These are phyloP conservation scores for Hygrophorus russula DNA, from an alignment of 768 basidiomycete genomes.

Conservation along the genomic window DNA sequence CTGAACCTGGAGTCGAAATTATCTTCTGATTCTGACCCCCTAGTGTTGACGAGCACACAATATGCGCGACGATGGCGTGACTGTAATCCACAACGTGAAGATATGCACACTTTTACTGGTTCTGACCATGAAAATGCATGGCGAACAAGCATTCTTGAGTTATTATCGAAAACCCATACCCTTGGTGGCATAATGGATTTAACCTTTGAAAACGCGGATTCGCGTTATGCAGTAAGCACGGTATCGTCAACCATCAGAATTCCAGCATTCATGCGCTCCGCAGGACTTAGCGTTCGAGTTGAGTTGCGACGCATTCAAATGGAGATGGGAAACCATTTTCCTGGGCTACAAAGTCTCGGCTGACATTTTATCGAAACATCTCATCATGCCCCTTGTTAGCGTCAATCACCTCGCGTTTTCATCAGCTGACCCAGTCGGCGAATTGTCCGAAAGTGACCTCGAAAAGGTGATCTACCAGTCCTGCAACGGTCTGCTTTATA, in stretches of 20 bases:
- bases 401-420: constrained; percentile 57
- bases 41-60: constrained; percentile 45
- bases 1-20: constrained; percentile 3
- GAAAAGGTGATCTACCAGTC: constrained; percentile 41
- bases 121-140: constrained; percentile 43
- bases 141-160: constrained; percentile 41
- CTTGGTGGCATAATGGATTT: constrained; percentile 47
- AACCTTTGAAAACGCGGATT: constrained; percentile 48
- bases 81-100: constrained; percentile 38
- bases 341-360: constrained; percentile 55
- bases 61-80: constrained; percentile 62
- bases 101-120: constrained; percentile 16
- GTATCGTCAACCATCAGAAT: constrained; percentile 4
- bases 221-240: constrained; percentile 45
- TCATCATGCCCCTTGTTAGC: constrained; percentile 68
- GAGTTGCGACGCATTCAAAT: constrained; percentile 51
- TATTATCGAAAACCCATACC: constrained; percentile 49
- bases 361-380: constrained; percentile 66
- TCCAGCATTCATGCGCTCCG: constrained; percentile 5
- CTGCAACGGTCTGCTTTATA: background rate
- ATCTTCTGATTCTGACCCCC: constrained; percentile 5
- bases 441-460: constrained; percentile 44
- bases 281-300: constrained; percentile 62
- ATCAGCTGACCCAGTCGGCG: constrained; percentile 44
- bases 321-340: constrained; percentile 70